These are phyloP conservation scores for Stemphylium lycopersici DNA, from an alignment of 2,329 filamentous ascomycete species.

Conservation along the genomic window DNA sequence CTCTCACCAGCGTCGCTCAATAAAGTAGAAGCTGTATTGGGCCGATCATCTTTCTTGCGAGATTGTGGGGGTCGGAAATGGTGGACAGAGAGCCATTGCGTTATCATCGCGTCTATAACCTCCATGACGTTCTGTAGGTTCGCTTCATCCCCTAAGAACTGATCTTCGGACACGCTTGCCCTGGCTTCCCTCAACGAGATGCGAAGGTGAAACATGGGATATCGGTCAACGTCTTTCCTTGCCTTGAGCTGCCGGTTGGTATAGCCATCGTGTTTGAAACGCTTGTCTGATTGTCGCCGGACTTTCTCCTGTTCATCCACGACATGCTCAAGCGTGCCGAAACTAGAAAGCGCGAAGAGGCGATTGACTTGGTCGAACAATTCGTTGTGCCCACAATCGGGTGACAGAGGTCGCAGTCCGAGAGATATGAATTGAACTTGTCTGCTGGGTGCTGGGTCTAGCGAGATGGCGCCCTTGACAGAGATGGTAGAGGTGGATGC, in stretches of 20 bases:
- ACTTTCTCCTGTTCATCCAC: conserved; percentile 47
- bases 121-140: conserved; percentile 64
- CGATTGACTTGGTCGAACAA: conserved; percentile 81
- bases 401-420: conserved; percentile 69
- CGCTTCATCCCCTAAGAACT: conserved; percentile 30
- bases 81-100: conserved; percentile 76
- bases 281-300: conserved; percentile 46
- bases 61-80: conserved; percentile 64
- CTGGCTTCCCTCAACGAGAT: conserved; percentile 55
- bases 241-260: conserved; percentile 60
- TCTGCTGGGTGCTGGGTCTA: conserved; percentile 72
- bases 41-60: conserved; percentile 14
- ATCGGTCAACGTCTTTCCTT: conserved; percentile 74
- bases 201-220: conserved; percentile 88
- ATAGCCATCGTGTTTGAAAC: conserved; percentile 56
- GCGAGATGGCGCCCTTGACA: conserved; percentile 74
- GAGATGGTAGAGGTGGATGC: conserved; percentile 67
- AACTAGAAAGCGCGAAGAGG: conserved; percentile 76
- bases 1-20: not conserved
- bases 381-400: conserved; percentile 64
- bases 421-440: conserved; percentile 81
- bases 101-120: conserved; percentile 71
- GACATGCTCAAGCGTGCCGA: conserved; percentile 66
- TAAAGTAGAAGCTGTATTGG: conserved; percentile 3
- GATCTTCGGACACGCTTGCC: conserved; percentile 23